Evolutionary conservation across 768 basidiomycete genomes (phyloP), one percentile per base, ranked within the genome.

Genomic region (Boletus speciosus): DNA sequence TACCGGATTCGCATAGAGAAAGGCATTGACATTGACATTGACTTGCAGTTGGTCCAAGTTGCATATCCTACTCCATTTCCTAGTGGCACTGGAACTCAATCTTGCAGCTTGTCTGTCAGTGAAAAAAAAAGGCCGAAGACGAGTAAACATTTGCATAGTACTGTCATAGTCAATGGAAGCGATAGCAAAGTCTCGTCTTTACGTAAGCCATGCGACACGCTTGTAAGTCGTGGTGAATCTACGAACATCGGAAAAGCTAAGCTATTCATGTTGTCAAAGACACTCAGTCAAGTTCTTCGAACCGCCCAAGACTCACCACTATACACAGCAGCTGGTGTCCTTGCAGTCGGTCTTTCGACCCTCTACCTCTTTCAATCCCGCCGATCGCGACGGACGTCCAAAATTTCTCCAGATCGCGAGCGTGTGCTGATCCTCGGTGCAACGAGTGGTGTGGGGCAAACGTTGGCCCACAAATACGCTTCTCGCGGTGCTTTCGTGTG

Each of bases 401-500:
- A 71, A 50, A 60, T 87, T 8, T 63, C 74, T 8, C 72, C 66
- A n/a, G 51, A 50, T 1, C 57, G 74, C 3, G 93, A 96, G 65
- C 82, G 90, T 0, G 86, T 94, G 6, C 67, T 97, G 2, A 74
- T 97, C 45, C 68, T 97, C 7, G 94, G 94, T 6, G 92, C 87
- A 1, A 88, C 90, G 2, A 86, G 86, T 44, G 94, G 94, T 0
- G 83, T 96, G 25, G 94, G 94, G 1, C 77, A 80, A 40, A 74
- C 79, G 5, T 73, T 95, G 41, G 90, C 91, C 1, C 73, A 77
- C 12, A 73, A 78, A 57, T 95, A 95, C 60, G 84, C 88, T 5
- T 66, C 74, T 50, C 76, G 89, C n/a, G 92, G 92, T 7, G 90
- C 90, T 7, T 75, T 74, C 48, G 79, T 88, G 7, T 93, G 87